Percentiles rank a stretch among this genome's conserved stretches.
Conservation (phyloP, 768 basidiomycete genomes). For the Cystofilobasidium bisporidii region DNA sequence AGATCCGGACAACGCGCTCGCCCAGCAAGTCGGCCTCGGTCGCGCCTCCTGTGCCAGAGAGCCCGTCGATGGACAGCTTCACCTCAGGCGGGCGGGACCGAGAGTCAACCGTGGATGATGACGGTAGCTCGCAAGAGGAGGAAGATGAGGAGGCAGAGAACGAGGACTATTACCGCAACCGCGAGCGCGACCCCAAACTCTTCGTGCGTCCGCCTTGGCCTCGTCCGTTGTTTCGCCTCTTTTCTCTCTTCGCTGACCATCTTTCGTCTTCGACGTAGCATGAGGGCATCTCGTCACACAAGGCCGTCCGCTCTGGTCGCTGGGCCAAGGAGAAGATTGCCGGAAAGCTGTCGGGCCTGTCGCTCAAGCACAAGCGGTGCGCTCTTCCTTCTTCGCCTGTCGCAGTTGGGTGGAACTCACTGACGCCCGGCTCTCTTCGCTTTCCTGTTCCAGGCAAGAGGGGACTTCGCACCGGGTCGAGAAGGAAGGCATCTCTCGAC, state of each 20-base stretch:
- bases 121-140: not conserved
- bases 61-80: not conserved
- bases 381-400: no score
- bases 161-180: not conserved
- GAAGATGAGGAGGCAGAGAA: not conserved
- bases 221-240: no score
- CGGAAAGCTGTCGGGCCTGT: not conserved
- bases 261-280: not conserved
- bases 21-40: not conserved
- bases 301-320: conserved; percentile 7
- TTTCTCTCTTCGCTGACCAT: not conserved
- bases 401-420: not conserved
- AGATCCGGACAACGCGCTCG: not conserved
- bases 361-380: conserved; percentile 16
- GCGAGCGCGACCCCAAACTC: not conserved
- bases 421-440: not conserved
- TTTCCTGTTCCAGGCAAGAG: not conserved
- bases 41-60: not conserved
- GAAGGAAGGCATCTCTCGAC: conserved; percentile 14
- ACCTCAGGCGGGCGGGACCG: not conserved
- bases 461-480: conserved; percentile 8
- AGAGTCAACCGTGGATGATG: not conserved
- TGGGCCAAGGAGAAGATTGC: conserved; percentile 22
- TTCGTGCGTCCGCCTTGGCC: not conserved
- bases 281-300: conserved; percentile 16